Percentiles rank a stretch among this genome's conserved stretches.
phyloP scores from a whole-genome alignment of 176 grass and related monocot genomes.

The Musa beccarii region DNA sequence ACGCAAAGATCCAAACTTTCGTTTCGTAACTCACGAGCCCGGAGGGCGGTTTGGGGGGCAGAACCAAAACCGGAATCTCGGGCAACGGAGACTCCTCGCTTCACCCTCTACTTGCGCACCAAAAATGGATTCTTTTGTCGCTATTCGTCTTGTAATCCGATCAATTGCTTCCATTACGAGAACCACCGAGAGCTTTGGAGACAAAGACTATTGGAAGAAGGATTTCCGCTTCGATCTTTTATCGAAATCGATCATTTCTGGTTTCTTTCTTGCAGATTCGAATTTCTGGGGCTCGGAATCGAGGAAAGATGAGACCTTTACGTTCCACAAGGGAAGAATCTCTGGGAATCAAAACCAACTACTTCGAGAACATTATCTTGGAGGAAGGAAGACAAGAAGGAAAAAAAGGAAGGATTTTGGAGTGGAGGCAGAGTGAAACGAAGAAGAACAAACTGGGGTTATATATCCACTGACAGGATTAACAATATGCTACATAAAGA shows the following conservation, averaged over 20 bases:
- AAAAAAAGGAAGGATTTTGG: neutral
- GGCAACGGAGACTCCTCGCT: constrained; percentile 48
- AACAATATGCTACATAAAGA: neutral
- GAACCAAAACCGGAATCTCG: constrained; percentile 57
- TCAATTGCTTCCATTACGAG: constrained; percentile 41
- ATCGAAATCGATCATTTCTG: constrained; percentile 49
- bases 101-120: constrained; percentile 18
- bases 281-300: too few relatives aligned
- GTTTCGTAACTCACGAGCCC: constrained; percentile 37
- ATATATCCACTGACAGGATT: neutral
- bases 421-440: neutral
- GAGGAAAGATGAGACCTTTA: too few relatives aligned
- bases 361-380: neutral
- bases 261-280: too few relatives aligned
- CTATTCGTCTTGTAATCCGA: constrained; percentile 11
- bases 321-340: neutral
- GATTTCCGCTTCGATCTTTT: constrained; percentile 50
- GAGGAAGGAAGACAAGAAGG: neutral
- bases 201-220: constrained; percentile 14
- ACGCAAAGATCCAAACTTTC: constrained; percentile 1
- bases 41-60: constrained; percentile 78
- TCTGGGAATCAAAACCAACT: neutral
- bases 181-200: neutral
- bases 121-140: constrained; percentile 1
- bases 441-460: neutral